Evolutionary conservation across 805 yeast genomes (phyloP).

Genomic region (Yarrowia deformans): DNA sequence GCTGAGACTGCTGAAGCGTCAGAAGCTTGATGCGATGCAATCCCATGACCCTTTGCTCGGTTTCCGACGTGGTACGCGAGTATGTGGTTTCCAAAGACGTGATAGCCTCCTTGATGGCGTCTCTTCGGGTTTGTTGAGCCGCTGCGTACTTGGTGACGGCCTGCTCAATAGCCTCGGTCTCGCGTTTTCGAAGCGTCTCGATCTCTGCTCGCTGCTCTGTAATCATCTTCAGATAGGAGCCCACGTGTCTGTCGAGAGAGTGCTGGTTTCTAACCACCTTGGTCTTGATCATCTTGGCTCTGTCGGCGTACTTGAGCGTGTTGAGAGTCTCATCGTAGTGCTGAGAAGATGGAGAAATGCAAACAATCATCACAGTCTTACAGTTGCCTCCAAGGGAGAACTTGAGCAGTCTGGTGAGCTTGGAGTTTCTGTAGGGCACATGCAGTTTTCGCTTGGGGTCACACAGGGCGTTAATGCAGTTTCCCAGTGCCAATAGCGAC

Average conservation of each 20-base stretch:
- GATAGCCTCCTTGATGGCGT: conserved; percentile 42
- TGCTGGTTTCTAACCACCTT: conserved; percentile 76
- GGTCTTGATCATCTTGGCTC: conserved; percentile 91
- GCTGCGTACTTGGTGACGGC: conserved; percentile 41
- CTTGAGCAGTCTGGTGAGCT: conserved; percentile 82
- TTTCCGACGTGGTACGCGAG: conserved; percentile 37
- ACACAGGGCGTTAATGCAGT: conserved; percentile 91
- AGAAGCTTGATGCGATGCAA: conserved; percentile 2
- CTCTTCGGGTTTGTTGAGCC: conserved; percentile 36
- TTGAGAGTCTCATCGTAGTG: conserved; percentile 95
- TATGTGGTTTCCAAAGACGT: conserved; percentile 32
- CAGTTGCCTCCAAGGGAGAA: conserved; percentile 94
- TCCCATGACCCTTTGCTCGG: conserved; percentile 35
- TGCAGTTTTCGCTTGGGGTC: conserved; percentile 71
- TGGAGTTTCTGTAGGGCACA: conserved; percentile 91
- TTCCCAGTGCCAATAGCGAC: conserved; percentile 87
- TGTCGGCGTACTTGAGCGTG: conserved; percentile 86
- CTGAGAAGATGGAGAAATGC: conserved; percentile 82
- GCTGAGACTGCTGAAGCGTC: conserved; percentile 21
- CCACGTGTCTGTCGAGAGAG: conserved; percentile 80
- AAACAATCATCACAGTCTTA: conserved; percentile 94
- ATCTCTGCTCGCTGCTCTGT: conserved; percentile 80
- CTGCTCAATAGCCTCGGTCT: conserved; percentile 29
- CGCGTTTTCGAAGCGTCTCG: conserved; percentile 65
- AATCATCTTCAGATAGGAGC: conserved; percentile 82